Base-by-base conservation (phyloP, 2,329 filamentous ascomycete species). In the Aspergillus transmontanensis region DNA sequence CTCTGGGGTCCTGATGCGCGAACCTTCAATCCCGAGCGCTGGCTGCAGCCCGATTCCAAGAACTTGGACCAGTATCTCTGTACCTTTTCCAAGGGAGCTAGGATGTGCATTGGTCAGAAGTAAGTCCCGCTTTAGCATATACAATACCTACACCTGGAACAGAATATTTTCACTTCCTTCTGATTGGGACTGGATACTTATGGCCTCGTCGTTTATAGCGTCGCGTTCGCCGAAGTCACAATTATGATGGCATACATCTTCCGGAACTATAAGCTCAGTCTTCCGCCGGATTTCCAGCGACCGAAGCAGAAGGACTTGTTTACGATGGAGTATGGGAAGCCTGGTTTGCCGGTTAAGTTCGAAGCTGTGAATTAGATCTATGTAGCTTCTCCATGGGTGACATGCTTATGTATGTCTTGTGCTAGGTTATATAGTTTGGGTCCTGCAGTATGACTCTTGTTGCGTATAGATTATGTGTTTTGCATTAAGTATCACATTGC, bases 1-100 rank as follows among this genome's bases (percentile, higher is more conserved):
- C 55, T 45, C 21, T 57, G 67, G 48, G 67, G 58, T 4, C 53
- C 59, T 6, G 53, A 61, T 51, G 59, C 53, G 1, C 53, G 53
- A 32, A 57, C 1, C 11, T 61, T 61, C 53, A 61, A 61, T 14
- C 59, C 59, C 16, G 53, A 61, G 19, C 59, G 59, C 41, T 61
- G 59, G 59, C 16, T 61, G 10, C 36, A 41, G 41, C 34, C 50
- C 11, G 59, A 48, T 3, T 56, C 59, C 23, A 57, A 61, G 41
- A 34, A n/a, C 11, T 14, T 61, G 23, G 53, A 41, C 14, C 59
- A 61, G 23, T 48, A 48, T 3, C 45, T 48, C 21, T 48, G 45
- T 28, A 48, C 45, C 12, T 48, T 48, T 14, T 48, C 45, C 45
- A 48, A 48, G 45, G 45, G 45, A 19, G 45, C 23, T 28, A 26